Conservation (phyloP, 1,284 basidiomycete species). For the Leccinum fallax region DNA sequence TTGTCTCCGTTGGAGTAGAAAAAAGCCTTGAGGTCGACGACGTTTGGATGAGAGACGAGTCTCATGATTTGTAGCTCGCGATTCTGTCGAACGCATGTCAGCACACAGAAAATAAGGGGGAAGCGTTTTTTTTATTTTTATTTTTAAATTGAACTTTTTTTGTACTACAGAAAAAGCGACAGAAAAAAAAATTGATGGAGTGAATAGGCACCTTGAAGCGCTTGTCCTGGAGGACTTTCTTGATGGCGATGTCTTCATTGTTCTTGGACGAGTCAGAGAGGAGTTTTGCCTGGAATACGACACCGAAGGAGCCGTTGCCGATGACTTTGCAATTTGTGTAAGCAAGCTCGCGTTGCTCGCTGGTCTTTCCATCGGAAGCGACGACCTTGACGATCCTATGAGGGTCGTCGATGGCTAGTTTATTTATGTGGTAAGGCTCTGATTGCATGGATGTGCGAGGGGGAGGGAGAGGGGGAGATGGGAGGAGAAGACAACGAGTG, state of each 20-base stretch:
- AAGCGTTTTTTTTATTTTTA: neutral
- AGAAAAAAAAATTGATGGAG: constrained; percentile 16
- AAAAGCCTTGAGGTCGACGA: constrained; percentile 96
- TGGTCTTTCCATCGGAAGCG: constrained; percentile 93
- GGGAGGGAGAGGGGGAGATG: constrained; percentile 10
- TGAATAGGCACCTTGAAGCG: constrained; percentile 88
- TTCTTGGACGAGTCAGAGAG: constrained; percentile 60
- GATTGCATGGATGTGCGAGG: constrained; percentile 30
- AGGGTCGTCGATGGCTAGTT: constrained; percentile 86
- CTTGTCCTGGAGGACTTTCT: constrained; percentile 99
- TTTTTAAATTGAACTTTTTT: neutral
- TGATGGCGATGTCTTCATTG: constrained; percentile 94
- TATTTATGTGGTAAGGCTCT: constrained; percentile 25
- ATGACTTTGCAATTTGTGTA: constrained; percentile 99
- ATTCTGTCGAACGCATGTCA: constrained; percentile 63
- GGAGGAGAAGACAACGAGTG: constrained; percentile 16
- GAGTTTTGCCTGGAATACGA: constrained; percentile 91
- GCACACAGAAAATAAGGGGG: constrained; percentile 3
- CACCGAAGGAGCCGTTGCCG: constrained; percentile 98
- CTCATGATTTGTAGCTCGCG: constrained; percentile 99
- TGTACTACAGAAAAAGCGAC: neutral
- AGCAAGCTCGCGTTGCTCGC: constrained; percentile 84
- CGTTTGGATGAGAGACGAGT: constrained; percentile 96
- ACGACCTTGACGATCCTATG: constrained; percentile 93
- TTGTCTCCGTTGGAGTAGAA: constrained; percentile 99